Percentiles rank a stretch among this genome's conserved stretches.
phyloP scores from a whole-genome alignment of 371 early-diverging fungal species.

The Apophysomyces elegans region DNA sequence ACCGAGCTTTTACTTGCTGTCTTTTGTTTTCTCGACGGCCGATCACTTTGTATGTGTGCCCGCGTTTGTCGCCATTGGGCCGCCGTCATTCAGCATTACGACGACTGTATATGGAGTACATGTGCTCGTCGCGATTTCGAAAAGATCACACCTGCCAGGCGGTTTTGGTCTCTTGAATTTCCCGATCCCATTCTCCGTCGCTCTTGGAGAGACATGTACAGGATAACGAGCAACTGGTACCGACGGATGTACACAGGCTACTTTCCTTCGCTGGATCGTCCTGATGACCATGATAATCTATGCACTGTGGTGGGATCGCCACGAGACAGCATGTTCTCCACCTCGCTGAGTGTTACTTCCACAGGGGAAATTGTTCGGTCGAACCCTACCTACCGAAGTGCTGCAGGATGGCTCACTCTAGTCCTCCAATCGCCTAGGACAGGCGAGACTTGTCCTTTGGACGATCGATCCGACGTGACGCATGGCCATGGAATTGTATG shows the following conservation, averaged over 20 bases:
- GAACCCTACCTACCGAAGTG: constrained; percentile 55
- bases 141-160: constrained; percentile 13
- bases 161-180: constrained; percentile 47
- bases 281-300: not conserved
- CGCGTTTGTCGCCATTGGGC: constrained; percentile 45
- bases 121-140: constrained; percentile 37
- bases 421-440: constrained; percentile 40
- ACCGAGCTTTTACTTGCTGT: constrained; percentile 44
- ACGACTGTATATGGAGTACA: constrained; percentile 43
- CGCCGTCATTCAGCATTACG: constrained; percentile 37
- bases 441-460: constrained; percentile 22
- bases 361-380: constrained; percentile 48
- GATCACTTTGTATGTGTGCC: constrained; percentile 28
- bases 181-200: constrained; percentile 28
- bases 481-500: constrained; percentile 47
- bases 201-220: constrained; percentile 59
- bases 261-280: constrained; percentile 31
- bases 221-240: constrained; percentile 60
- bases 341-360: constrained; percentile 40
- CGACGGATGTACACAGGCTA: constrained; percentile 47
- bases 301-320: constrained; percentile 52
- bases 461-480: constrained; percentile 7
- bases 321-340: constrained; percentile 56
- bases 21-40: constrained; percentile 43
- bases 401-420: constrained; percentile 22